These are phyloP conservation scores for Straminergon stramineum DNA, from an alignment of 225 moss, liverwort and hornwort species.

Conservation along the genomic window DNA sequence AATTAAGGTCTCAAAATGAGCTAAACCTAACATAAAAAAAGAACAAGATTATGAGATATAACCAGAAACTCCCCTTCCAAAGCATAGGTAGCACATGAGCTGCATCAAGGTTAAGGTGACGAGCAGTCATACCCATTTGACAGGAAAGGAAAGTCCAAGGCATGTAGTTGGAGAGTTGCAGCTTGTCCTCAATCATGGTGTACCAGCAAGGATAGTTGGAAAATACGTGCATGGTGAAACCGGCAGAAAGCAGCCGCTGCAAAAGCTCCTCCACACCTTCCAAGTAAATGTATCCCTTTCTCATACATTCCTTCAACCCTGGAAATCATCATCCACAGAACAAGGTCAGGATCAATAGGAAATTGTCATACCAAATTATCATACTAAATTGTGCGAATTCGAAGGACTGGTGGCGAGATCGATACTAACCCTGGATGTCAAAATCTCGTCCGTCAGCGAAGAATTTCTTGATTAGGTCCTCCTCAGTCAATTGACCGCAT, in stretches of 20 bases:
- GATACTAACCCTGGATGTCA: conserved; percentile 58
- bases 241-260: conserved; percentile 53
- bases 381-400: not conserved
- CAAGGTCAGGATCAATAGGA: not conserved
- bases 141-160: conserved; percentile 99
- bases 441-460: conserved; percentile 78
- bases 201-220: conserved; percentile 98
- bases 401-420: not conserved
- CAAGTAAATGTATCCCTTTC: conserved; percentile 68
- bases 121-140: conserved; percentile 51
- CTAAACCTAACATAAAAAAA: not conserved
- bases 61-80: not conserved
- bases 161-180: conserved; percentile 69
- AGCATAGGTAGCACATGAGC: not conserved
- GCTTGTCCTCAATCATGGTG: conserved; percentile 85
- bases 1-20: not conserved
- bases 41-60: not conserved
- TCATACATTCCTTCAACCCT: conserved; percentile 96
- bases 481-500: conserved; percentile 72
- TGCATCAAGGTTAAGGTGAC: not conserved
- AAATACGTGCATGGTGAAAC: conserved; percentile 75
- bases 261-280: conserved; percentile 84
- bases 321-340: not conserved
- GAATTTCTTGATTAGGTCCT: conserved; percentile 57
- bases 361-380: not conserved